Conservation (phyloP, 805 yeast species). For the Grigorovia yakushimaensis region DNA sequence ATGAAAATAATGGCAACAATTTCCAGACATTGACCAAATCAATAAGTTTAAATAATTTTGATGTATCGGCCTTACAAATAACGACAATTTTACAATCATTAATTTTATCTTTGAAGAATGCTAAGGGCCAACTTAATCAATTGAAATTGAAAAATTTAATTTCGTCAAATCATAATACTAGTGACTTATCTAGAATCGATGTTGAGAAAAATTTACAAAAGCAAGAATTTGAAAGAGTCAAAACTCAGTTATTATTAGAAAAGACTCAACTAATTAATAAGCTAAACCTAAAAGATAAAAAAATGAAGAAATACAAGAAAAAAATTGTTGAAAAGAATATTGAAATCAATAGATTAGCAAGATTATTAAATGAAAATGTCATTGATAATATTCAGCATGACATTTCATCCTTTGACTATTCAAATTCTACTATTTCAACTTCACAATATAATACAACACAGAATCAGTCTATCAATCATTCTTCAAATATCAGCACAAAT, state of each 20-base stretch:
- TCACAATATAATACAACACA: not conserved
- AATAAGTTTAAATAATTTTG: not conserved
- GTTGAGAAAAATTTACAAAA: conserved; percentile 22
- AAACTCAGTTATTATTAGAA: conserved; percentile 26
- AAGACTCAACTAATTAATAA: conserved; percentile 31
- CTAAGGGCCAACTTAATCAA: conserved; percentile 27
- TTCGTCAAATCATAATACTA: not conserved
- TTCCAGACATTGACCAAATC: not conserved
- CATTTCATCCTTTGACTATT: conserved; percentile 5
- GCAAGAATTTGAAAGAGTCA: conserved; percentile 29
- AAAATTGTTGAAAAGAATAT: conserved; percentile 36
- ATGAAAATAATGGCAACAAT: too few relatives aligned
- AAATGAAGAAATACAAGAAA: conserved; percentile 36
- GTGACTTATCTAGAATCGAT: conserved; percentile 13
- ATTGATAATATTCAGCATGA: conserved; percentile 7
- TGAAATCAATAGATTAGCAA: conserved; percentile 34
- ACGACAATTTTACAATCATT: conserved; percentile 12
- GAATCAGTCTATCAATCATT: not conserved
- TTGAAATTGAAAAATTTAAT: conserved; percentile 32
- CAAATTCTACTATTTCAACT: conserved; percentile 5
- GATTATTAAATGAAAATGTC: conserved; percentile 22
- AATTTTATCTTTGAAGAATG: conserved; percentile 14
- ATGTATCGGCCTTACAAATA: not conserved
- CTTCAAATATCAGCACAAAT: not conserved
- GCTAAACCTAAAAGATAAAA: conserved; percentile 33